Conservation (phyloP, 345 rosid genomes). For the Hibiscus syriacus region DNA sequence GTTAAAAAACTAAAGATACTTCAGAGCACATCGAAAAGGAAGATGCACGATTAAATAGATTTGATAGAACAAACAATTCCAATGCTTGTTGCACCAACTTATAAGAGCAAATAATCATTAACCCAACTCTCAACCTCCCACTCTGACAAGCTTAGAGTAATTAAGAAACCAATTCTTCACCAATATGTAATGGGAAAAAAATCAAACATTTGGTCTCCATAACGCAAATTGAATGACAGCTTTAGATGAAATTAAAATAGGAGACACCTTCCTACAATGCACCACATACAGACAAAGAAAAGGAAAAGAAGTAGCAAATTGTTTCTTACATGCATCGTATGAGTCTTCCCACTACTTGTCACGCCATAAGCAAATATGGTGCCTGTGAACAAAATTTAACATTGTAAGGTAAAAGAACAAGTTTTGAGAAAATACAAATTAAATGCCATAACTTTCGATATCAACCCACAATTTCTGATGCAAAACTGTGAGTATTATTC, state of each 20-base stretch:
- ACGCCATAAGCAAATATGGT: slow-evolving; percentile 98
- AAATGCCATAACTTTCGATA: not conserved
- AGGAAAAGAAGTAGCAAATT: slow-evolving; percentile 3
- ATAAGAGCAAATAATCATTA: not conserved
- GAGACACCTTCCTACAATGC: not conserved
- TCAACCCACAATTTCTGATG: slow-evolving; percentile 1
- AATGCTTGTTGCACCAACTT: not conserved
- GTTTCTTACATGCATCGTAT: slow-evolving; percentile 94
- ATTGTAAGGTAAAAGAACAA: not conserved
- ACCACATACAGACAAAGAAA: not conserved
- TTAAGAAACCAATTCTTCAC: not conserved
- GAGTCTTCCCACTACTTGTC: slow-evolving; percentile 99
- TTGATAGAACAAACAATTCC: not conserved
- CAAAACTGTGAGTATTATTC: not conserved
- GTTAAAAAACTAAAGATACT: not conserved
- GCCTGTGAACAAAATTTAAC: slow-evolving; percentile 42
- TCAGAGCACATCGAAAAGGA: not conserved
- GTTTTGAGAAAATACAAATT: slow-evolving; percentile 1
- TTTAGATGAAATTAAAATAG: not conserved
- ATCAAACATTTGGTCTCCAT: not conserved
- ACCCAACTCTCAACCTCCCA: not conserved
- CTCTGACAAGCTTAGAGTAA: not conserved
- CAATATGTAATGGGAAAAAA: not conserved
- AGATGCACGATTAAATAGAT: not conserved
- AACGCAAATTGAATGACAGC: not conserved